Base-by-base conservation (phyloP, 2,329 filamentous ascomycete species). In the Colletotrichum musicola region DNA sequence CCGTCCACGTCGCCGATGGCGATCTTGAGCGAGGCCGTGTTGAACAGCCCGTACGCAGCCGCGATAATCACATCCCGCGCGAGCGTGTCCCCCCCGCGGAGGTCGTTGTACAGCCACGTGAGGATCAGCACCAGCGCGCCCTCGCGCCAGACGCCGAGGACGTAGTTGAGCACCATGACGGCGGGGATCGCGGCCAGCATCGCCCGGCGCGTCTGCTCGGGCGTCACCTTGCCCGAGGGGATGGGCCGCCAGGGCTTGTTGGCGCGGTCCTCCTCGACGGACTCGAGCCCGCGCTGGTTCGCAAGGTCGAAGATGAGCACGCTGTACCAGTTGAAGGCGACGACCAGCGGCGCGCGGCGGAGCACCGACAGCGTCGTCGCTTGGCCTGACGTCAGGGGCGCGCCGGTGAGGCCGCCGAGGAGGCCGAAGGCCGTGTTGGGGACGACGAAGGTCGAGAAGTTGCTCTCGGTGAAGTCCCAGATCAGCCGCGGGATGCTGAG, bases 161-260 rank as follows among this genome's bases (percentile, higher is more conserved):
- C 20, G 14, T 60, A n/a, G 54, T 74, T 73, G 10, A 72, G 30
- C 6, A 64, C 61, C 1, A 77, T 44, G 3, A 72, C 71, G 2
- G 72, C 30, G 10, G 74, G 72, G 30, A 77, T 73, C 2, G 71
- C 58, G 13, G 69, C 38, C 4, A 78, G 72, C 53, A 79, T 72
- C 58, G 65, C 60, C 6, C 66, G 63, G 13, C 76, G 75, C 4
- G 77, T 72, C 57, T 77, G 72, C 35, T 73, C 73, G 1, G 64
- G 35, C 18, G 76, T 72, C 55, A 77, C 50, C 6, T 73, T 73
- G 3, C 71, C 65, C 9, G 72, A 69, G 42, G 76, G 75, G 4
- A 79, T 70, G 0, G 77, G 73, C 3, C 76, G 69, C 77, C 77
- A 78, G 4, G 77, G 77, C 68, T 79, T 78, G 70, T 79, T 79